A percentile compares a stretch with the other conserved stretches of the same genome.
Conservation (phyloP, 1,139 yeast species). For the Spathaspora sp. region DNA sequence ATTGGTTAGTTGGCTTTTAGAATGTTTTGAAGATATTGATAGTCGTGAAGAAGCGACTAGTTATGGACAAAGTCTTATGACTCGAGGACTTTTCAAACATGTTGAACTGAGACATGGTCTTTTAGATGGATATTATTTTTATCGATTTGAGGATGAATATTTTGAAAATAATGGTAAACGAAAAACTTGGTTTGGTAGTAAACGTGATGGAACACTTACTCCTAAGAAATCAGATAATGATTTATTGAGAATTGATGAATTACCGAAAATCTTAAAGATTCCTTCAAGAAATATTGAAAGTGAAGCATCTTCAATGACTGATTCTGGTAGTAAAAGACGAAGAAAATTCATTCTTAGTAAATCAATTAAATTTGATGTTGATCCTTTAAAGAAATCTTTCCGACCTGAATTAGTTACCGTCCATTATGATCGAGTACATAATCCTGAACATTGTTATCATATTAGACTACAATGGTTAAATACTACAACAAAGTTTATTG, state of each 20-base stretch:
- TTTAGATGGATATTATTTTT: constrained; percentile 90
- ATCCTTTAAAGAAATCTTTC: constrained; percentile 67
- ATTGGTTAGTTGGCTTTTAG: constrained; percentile 80
- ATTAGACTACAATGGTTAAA: constrained; percentile 90
- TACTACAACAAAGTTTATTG: constrained; percentile 84
- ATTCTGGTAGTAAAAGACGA: constrained; percentile 24
- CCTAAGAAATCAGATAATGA: constrained; percentile 28
- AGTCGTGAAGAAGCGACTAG: constrained; percentile 79
- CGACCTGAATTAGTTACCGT: constrained; percentile 78
- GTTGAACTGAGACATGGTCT: constrained; percentile 83
- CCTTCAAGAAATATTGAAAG: constrained; percentile 21
- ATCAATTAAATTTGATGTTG: constrained; percentile 71
- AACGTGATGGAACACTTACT: constrained; percentile 20
- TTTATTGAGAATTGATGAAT: constrained; percentile 17
- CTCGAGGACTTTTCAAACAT: constrained; percentile 68
- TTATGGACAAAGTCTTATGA: constrained; percentile 78
- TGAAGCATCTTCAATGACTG: constrained; percentile 36
- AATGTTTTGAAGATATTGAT: constrained; percentile 74
- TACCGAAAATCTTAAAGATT: constrained; percentile 5
- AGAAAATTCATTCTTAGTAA: constrained; percentile 49
- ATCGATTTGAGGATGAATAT: constrained; percentile 65
- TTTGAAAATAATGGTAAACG: constrained; percentile 33
- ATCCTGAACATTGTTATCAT: constrained; percentile 94
- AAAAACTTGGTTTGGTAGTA: constrained; percentile 35
- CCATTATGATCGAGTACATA: constrained; percentile 89